These are phyloP conservation scores for Cryoendolithus antarcticus DNA, from an alignment of 2,329 filamentous ascomycete genomes.

Conservation along the genomic window DNA sequence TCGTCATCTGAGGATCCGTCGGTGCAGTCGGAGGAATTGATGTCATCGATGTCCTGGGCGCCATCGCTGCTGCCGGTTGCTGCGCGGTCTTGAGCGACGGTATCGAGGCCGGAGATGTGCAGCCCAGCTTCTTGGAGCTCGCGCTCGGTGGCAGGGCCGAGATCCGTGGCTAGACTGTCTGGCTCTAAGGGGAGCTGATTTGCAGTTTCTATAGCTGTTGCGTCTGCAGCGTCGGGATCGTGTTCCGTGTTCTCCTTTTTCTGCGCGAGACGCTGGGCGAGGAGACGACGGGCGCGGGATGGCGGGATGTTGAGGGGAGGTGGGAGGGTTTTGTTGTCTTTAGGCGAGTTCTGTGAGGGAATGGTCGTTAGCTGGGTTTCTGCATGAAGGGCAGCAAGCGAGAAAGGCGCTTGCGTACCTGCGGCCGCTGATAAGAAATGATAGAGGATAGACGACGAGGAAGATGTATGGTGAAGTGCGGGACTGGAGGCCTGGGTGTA, in stretches of 20 bases:
- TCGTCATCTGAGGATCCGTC: slow-evolving; percentile 26
- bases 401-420: too few relatives aligned
- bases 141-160: slow-evolving; percentile 1
- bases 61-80: slow-evolving; percentile 9
- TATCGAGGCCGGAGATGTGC: slow-evolving; percentile 16
- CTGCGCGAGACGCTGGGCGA: slow-evolving; percentile 67
- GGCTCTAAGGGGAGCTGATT: slow-evolving; percentile 20
- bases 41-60: slow-evolving; percentile 13
- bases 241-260: slow-evolving; percentile 28
- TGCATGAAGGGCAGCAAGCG: too few relatives aligned
- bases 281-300: slow-evolving; percentile 71
- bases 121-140: slow-evolving; percentile 9
- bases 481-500: too few relatives aligned
- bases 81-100: too few relatives aligned
- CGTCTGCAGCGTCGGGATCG: slow-evolving; percentile 22
- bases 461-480: too few relatives aligned
- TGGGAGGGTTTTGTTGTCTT: slow-evolving; percentile 39
- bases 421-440: too few relatives aligned
- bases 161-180: slow-evolving; percentile 9
- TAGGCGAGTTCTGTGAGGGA: slow-evolving; percentile 7
- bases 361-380: too few relatives aligned
- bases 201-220: slow-evolving; percentile 17
- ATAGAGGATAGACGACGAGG: too few relatives aligned
- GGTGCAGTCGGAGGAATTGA: slow-evolving; percentile 19
- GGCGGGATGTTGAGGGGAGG: slow-evolving; percentile 76